Conservation (phyloP, 2,329 filamentous ascomycete species). For the Chrysosporium queenslandicum region DNA sequence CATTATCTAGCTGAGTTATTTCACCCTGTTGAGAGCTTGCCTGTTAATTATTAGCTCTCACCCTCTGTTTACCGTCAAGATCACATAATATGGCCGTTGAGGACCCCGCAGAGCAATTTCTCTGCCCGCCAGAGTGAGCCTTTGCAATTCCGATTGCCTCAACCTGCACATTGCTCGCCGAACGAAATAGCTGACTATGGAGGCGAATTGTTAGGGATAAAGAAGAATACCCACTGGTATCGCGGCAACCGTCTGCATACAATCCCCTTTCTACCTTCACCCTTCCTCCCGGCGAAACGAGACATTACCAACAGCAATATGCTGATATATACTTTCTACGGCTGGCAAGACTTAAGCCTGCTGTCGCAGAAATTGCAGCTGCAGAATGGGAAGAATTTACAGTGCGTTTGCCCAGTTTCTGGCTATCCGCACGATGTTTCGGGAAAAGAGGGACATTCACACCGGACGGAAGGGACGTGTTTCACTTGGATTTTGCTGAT, state of each 20-base stretch:
- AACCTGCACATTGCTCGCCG: background rate
- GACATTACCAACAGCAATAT: slow-evolving; percentile 87
- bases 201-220: slow-evolving; percentile 22
- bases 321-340: slow-evolving; percentile 96
- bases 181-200: background rate
- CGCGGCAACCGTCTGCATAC: slow-evolving; percentile 55
- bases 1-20: too few relatives aligned
- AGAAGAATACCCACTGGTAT: slow-evolving; percentile 34
- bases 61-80: background rate
- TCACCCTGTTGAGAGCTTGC: too few relatives aligned
- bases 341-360: slow-evolving; percentile 74
- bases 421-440: too few relatives aligned
- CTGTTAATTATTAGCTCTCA: background rate
- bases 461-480: too few relatives aligned
- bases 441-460: too few relatives aligned
- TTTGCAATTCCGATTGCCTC: background rate
- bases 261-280: slow-evolving; percentile 64
- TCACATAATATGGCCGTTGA: background rate
- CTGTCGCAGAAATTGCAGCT: slow-evolving; percentile 62
- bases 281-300: slow-evolving; percentile 52
- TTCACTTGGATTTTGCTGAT: too few relatives aligned
- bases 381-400: slow-evolving; percentile 67
- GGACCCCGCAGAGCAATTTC: slow-evolving; percentile 19
- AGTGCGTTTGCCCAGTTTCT: slow-evolving; percentile 31
- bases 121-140: slow-evolving; percentile 25